Conservation (phyloP, 176 grass and related monocot species). For the Saccharum spontaneum region DNA sequence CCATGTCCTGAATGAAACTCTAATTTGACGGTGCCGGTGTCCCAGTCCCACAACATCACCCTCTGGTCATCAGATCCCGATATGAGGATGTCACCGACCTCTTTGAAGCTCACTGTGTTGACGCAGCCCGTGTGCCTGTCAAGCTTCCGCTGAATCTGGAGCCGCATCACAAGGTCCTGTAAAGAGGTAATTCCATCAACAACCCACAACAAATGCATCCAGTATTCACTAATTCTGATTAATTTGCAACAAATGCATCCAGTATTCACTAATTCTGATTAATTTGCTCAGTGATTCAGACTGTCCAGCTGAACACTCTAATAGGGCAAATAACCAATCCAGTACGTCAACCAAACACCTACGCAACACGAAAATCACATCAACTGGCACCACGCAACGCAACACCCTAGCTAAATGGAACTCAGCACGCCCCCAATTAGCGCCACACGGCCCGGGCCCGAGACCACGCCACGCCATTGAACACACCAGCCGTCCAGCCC, state of each 20-base stretch:
- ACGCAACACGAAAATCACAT: background rate
- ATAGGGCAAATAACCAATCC: background rate
- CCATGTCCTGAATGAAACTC: constrained; percentile 81
- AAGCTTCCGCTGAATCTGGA: constrained; percentile 59
- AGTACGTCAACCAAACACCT: background rate
- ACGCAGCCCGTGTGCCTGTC: constrained; percentile 68
- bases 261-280: background rate
- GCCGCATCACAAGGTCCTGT: constrained; percentile 83
- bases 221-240: background rate
- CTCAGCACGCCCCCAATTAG: background rate
- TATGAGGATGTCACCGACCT: constrained; percentile 50
- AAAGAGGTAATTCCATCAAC: background rate
- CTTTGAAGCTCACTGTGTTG: constrained; percentile 85
- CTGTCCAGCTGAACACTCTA: background rate
- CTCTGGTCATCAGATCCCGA: constrained; percentile 82
- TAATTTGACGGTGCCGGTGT: constrained; percentile 52
- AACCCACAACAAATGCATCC: background rate
- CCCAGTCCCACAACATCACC: constrained; percentile 87
- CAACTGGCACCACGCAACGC: background rate
- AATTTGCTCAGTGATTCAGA: background rate
- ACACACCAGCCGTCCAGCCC: background rate
- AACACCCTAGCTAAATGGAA: background rate
- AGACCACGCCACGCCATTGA: background rate
- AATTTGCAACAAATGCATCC: background rate
- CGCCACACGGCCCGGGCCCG: background rate